Evolutionary conservation across 176 grass and related monocot genomes (phyloP).

Genomic region (Oryza coarctata): DNA sequence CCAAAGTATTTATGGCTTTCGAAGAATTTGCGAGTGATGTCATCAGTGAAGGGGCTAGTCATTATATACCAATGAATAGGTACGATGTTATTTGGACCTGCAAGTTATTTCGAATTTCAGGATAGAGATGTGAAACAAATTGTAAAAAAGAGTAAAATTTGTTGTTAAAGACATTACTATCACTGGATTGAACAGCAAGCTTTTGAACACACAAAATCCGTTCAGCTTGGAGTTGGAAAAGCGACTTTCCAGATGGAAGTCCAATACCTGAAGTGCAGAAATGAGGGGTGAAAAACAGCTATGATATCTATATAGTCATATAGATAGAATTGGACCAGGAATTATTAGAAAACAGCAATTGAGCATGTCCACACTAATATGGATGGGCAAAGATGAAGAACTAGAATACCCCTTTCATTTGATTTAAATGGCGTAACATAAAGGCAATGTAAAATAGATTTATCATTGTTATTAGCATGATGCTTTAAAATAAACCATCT

Average conservation of each 20-base stretch:
- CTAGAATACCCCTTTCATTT: not conserved
- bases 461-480: not conserved
- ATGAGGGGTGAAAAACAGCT: not conserved
- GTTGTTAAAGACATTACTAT: slow-evolving; percentile 49
- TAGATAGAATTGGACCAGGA: not conserved
- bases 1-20: slow-evolving; percentile 92
- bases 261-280: slow-evolving; percentile 58
- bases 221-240: slow-evolving; percentile 99
- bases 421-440: not conserved
- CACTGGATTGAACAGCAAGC: slow-evolving; percentile 87
- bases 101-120: slow-evolving; percentile 36
- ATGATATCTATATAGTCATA: slow-evolving; percentile 4
- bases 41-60: slow-evolving; percentile 96
- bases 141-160: not conserved
- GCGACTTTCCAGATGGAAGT: slow-evolving; percentile 93
- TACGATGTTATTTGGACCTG: slow-evolving; percentile 52
- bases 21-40: slow-evolving; percentile 82
- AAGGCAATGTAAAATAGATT: slow-evolving; percentile 6
- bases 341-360: not conserved
- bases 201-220: slow-evolving; percentile 86
- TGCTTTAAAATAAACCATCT: not conserved
- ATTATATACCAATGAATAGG: slow-evolving; percentile 97
- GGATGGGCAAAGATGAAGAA: not conserved
- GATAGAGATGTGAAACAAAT: slow-evolving; percentile 1
- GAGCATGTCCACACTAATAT: not conserved